A percentile compares a stretch with the other conserved stretches of the same genome.
Evolutionary conservation across 2,329 filamentous ascomycete genomes (phyloP).

Genomic region (Alternaria metachromatica): DNA sequence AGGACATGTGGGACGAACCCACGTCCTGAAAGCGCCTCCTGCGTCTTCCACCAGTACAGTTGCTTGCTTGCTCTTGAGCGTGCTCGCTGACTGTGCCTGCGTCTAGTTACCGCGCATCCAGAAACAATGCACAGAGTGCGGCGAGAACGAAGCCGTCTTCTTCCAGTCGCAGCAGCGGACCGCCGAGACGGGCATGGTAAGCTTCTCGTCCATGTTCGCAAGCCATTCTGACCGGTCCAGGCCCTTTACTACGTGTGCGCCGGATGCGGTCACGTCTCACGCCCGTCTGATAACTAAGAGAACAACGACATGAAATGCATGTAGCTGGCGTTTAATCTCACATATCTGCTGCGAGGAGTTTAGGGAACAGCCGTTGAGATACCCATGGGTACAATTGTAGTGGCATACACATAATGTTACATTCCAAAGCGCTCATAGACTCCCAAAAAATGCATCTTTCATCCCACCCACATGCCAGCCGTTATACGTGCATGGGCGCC

Average conservation of each 20-base stretch:
- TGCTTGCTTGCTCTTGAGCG: slow-evolving; percentile 47
- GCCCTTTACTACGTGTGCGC: slow-evolving; percentile 77
- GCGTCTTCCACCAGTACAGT: slow-evolving; percentile 32
- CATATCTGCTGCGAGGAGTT: slow-evolving; percentile 35
- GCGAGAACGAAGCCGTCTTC: slow-evolving; percentile 90
- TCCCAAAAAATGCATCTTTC: slow-evolving; percentile 12
- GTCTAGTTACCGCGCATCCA: slow-evolving; percentile 87
- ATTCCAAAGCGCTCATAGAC: slow-evolving; percentile 13
- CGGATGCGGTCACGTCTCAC: slow-evolving; percentile 87
- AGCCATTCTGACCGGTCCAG: slow-evolving; percentile 40
- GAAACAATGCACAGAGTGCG: slow-evolving; percentile 83
- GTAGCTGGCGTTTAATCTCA: slow-evolving; percentile 40
- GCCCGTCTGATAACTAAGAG: slow-evolving; percentile 25
- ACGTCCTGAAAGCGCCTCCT: slow-evolving; percentile 35
- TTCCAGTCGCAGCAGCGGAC: slow-evolving; percentile 99
- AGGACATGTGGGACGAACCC: slow-evolving; percentile 39
- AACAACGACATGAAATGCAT: slow-evolving; percentile 29
- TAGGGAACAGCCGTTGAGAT: slow-evolving; percentile 37
- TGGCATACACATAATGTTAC: slow-evolving; percentile 39
- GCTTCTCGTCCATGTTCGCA: background rate
- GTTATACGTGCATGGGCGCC: slow-evolving; percentile 78
- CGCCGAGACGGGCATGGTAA: slow-evolving; percentile 96
- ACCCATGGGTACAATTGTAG: slow-evolving; percentile 44
- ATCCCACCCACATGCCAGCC: background rate
- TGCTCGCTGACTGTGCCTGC: slow-evolving; percentile 46